phyloP scores from a whole-genome alignment of 78 protist species.

The slime mould (Dictyostelium discoideum) region DNA sequence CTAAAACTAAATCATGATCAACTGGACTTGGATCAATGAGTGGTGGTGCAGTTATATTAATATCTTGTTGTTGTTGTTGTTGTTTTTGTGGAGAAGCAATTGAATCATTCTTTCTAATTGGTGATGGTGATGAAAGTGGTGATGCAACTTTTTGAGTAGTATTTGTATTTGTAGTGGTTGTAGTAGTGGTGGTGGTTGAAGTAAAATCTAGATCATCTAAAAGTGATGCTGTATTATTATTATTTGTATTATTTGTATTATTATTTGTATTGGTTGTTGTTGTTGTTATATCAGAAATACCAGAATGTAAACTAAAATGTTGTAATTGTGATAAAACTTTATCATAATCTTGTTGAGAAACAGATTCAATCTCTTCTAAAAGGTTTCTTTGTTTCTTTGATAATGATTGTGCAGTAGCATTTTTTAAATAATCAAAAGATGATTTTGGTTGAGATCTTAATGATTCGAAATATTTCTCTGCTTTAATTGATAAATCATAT shows the following conservation, averaged over 20 bases:
- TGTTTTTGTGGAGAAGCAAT: neutral
- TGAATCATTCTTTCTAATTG: neutral
- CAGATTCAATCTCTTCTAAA: neutral
- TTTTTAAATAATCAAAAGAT: neutral
- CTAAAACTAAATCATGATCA: constrained; percentile 5
- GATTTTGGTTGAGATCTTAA: neutral
- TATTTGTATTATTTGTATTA: neutral
- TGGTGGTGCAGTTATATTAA: neutral
- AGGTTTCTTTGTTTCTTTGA: constrained; percentile 17
- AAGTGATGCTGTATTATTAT: neutral
- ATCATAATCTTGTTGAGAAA: neutral
- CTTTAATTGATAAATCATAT: constrained; percentile 33
- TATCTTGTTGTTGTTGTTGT: neutral
- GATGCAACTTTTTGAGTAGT: neutral
- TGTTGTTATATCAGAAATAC: too few relatives aligned
- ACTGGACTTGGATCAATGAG: neutral
- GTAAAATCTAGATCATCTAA: neutral
- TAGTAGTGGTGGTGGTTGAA: neutral
- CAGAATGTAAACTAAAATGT: neutral
- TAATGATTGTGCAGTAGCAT: neutral
- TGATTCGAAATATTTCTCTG: constrained; percentile 37
- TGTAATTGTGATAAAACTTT: neutral
- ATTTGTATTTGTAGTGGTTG: neutral
- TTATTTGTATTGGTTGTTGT: neutral
- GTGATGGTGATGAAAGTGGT: constrained; percentile 6